These are phyloP conservation scores for Colletotrichum agaves DNA, from an alignment of 2,329 filamentous ascomycete species.

Conservation along the genomic window DNA sequence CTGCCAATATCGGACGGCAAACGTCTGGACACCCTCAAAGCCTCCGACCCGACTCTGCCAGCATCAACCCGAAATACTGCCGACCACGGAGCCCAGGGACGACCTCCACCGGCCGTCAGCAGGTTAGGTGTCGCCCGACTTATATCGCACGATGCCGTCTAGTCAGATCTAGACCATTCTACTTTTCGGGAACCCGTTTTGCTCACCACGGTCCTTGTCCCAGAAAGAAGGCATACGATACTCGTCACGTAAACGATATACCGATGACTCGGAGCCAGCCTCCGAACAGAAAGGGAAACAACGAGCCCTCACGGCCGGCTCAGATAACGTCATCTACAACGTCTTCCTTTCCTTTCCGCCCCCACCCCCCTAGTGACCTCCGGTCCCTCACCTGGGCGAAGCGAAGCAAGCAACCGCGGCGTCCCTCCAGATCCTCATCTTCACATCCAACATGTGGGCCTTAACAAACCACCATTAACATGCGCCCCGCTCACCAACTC, in stretches of 20 bases:
- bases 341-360: not conserved
- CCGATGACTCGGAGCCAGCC: too few species aligned
- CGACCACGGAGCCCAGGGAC: not conserved
- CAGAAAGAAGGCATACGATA: too few species aligned
- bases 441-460: too few species aligned
- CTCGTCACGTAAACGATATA: too few species aligned
- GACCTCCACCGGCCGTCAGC: not conserved
- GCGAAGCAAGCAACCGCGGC: too few species aligned
- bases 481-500: not conserved
- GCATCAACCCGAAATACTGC: not conserved
- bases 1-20: constrained; percentile 14
- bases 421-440: too few species aligned
- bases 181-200: too few species aligned
- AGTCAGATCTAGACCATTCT: not conserved
- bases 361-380: not conserved
- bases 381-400: not conserved
- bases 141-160: not conserved
- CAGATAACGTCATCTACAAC: not conserved
- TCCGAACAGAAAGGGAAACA: too few species aligned
- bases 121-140: not conserved
- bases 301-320: not conserved
- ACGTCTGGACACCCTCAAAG: constrained; percentile 1
- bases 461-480: too few species aligned
- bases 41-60: not conserved
- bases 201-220: too few species aligned